Evolutionary conservation across 331 rosid genomes (phyloP), one percentile per base, ranked within the genome.

Genomic region (Acacia pycnantha): DNA sequence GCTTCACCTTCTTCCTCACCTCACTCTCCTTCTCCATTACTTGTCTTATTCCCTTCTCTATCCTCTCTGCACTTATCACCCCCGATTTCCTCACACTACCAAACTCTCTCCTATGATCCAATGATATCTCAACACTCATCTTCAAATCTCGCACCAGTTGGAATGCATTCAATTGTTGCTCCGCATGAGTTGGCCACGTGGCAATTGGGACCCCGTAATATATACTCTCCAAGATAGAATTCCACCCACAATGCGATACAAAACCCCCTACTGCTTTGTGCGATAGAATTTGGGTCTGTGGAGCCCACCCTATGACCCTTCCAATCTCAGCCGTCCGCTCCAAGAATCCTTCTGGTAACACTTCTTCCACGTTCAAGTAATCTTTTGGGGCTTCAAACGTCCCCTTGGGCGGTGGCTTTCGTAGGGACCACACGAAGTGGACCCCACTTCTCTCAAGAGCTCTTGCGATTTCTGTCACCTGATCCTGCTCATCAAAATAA

Each of bases 211-310:
- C 93, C 0, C 91, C 92, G 2, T 43, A 78, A 59, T 86, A 78
- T 8, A 87, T 1, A 78, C 96, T 88, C 70, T 91, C 94, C 1
- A 93, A 53, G 0, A 48, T 82, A 0, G 92, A 92, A 62, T 89
- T 93, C 94, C 94, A 91, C 4, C 94, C 95, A 4, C 96, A 92
- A 2, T 92, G 97, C 0, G 97, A 90, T 11, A 90, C 86, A 3
- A 92, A 90, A 4, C 88, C 94, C 18, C 85, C 90, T 0, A 83
- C 56, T 5, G 97, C 86, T 1, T 37, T 46, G 37, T 92, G 94
- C 2, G 90, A 81, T n/a, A 92, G 50, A 22, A 92, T 51, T 0
- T 47, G 85, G 47, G 74, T 66, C 43, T 92, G 97, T 0, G 97
- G 92, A 3, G 91, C 93, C 96, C 96, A 91, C 0, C 94, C 94